Percentiles rank a stretch among this genome's conserved stretches.
These are phyloP conservation scores for Aphanomyces invadans DNA, from an alignment of 352 stramenopile genomes.

Conservation along the genomic window DNA sequence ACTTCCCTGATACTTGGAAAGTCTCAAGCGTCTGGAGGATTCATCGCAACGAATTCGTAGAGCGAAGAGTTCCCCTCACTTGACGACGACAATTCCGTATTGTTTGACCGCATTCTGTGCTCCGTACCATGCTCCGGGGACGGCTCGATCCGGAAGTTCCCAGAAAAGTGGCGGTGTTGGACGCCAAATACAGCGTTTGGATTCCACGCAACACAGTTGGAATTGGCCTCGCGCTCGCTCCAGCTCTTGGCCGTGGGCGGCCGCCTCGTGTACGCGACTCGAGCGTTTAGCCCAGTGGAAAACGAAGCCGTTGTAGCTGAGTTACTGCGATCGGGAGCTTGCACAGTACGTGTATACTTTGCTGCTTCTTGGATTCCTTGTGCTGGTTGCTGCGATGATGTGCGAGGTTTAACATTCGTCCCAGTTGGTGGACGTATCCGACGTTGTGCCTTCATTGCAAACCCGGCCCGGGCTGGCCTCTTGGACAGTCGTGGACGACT, in stretches of 20 bases:
- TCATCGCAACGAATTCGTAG: neutral
- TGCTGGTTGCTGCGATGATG: neutral
- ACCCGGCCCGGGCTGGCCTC: constrained; percentile 35
- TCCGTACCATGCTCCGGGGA: constrained; percentile 73
- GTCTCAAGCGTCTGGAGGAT: too few species aligned
- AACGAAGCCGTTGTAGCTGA: constrained; percentile 79
- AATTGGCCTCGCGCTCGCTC: constrained; percentile 66
- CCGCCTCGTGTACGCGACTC: constrained; percentile 60
- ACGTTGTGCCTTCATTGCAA: constrained; percentile 33
- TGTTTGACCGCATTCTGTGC: constrained; percentile 74
- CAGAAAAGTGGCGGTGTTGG: constrained; percentile 76
- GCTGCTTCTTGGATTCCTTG: neutral
- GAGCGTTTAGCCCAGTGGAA: constrained; percentile 76
- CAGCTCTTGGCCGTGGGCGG: constrained; percentile 36
- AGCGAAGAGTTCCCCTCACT: constrained; percentile 47
- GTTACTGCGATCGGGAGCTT: constrained; percentile 44
- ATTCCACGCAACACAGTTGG: constrained; percentile 61
- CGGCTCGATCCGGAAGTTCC: constrained; percentile 65
- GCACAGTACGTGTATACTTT: constrained; percentile 29
- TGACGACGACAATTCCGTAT: constrained; percentile 19
- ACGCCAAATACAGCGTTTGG: constrained; percentile 38
- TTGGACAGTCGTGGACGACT: constrained; percentile 54
- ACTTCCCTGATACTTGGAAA: too few species aligned
- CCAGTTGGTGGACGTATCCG: constrained; percentile 43
- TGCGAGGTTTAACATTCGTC: neutral